Base-by-base conservation (phyloP, 106 monocot species). In the Acorus gramineus region DNA sequence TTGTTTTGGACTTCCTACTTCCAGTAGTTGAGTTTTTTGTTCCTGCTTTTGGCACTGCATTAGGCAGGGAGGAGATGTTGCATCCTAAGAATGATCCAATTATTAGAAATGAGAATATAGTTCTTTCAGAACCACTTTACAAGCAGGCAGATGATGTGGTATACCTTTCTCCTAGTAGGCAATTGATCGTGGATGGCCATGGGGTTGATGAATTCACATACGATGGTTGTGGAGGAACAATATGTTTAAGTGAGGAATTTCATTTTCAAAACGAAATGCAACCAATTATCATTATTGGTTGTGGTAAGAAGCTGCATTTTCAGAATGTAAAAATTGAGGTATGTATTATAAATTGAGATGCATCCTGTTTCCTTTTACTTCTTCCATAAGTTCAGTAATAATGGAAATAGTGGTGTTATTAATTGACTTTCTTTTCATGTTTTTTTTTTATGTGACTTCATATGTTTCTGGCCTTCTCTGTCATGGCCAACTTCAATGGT, bases 271-370 rank as follows among this genome's bases (percentile, higher is more conserved):
- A 73, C 2, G 84, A 77, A 54, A 65, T 56, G n/a, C 28, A 56
- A 4, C 9, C 68, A 46, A 5, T 64, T 58, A 83, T 96, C 63
- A 85, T 96, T 57, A 66, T 96, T 80, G 95, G 95, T 6, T 66
- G 77, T 71, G 95, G 95, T 60, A 90, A 96, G 73, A 96, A 69
- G 51, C 63, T 96, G 59, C 77, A 80, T 4, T 96, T 96, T 74
- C 90, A 74, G 69, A 96, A 96, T 85, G 90, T 96, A 2, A 96
- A 96, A 81, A 85, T 96, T 75, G 80, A 90, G 95, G 95, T 96
- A 76, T 9, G 13, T 54, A 28, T 28, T 28, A 28, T 28, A 28
- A 28, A 28, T 28, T 28, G 28, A 28, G 28, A 28, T 28, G 28
- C 28, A 28, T 28, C 28, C 28, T 28, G 28, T 28, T 28, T 28